Percentiles rank a stretch among this genome's conserved stretches.
These are phyloP conservation scores for Andrographis paniculata DNA, from an alignment of 305 asterid species.

Conservation along the genomic window DNA sequence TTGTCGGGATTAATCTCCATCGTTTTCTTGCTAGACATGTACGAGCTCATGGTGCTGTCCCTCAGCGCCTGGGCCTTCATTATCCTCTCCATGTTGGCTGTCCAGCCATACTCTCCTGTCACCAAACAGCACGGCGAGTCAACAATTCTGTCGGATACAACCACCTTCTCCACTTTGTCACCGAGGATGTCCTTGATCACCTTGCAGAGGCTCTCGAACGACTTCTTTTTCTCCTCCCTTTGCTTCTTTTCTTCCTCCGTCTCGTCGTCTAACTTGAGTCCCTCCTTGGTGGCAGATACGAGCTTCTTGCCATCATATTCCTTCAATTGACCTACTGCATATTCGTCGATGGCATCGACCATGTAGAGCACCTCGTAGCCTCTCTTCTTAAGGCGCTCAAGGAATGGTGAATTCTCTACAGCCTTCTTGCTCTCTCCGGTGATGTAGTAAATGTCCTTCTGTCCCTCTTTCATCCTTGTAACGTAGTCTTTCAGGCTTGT, in stretches of 20 bases:
- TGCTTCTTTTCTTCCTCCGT: conserved; percentile 51
- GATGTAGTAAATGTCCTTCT: conserved; percentile 65
- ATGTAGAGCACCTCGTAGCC: conserved; percentile 68
- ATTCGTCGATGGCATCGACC: conserved; percentile 69
- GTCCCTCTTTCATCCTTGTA: conserved; percentile 54
- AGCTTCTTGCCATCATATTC: conserved; percentile 53
- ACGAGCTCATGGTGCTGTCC: not conserved
- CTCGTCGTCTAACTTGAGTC: conserved; percentile 58
- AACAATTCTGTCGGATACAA: not conserved
- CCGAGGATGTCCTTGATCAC: conserved; percentile 56
- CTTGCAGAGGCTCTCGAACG: conserved; percentile 62
- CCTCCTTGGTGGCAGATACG: conserved; percentile 66
- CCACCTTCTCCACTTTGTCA: conserved; percentile 23
- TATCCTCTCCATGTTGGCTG: conserved; percentile 6
- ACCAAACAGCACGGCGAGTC: not conserved
- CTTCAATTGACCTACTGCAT: not conserved
- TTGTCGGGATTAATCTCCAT: not conserved
- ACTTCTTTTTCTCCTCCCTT: conserved; percentile 43
- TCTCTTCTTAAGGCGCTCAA: conserved; percentile 71
- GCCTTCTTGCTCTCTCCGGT: conserved; percentile 75
- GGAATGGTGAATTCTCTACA: conserved; percentile 61
- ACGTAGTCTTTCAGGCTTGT: conserved; percentile 47
- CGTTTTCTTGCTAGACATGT: not conserved
- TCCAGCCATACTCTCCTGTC: not conserved
- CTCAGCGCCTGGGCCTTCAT: not conserved